Conservation (phyloP, 768 basidiomycete genomes). For the Lyophyllum atratum region DNA sequence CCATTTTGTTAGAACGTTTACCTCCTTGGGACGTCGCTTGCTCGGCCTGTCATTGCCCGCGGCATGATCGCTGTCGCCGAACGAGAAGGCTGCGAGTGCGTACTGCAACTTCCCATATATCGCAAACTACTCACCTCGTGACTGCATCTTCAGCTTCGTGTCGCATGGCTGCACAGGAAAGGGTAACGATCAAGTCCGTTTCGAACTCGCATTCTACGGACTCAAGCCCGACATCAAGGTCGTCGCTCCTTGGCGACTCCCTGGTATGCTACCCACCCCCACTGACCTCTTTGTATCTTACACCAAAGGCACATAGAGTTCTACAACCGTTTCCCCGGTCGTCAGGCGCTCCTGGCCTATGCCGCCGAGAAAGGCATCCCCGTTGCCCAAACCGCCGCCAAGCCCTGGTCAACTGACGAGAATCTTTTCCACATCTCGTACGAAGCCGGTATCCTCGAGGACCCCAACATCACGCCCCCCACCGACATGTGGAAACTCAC, state of each 20-base stretch:
- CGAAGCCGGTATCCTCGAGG: conserved; percentile 98
- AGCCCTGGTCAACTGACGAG: conserved; percentile 99
- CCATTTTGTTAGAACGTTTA: conserved; percentile 74
- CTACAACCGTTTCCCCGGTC: conserved; percentile 96
- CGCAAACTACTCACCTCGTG: neutral
- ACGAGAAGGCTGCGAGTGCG: conserved; percentile 93
- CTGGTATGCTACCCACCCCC: conserved; percentile 53
- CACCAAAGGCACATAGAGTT: conserved; percentile 57
- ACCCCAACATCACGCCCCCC: conserved; percentile 93
- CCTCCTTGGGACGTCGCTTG: conserved; percentile 95
- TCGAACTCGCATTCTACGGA: conserved; percentile 98
- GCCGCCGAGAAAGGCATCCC: conserved; percentile 89
- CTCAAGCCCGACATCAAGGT: conserved; percentile 99
- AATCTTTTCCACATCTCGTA: conserved; percentile 99
- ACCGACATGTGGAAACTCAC: conserved; percentile 99
- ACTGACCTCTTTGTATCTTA: neutral
- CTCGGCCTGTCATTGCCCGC: conserved; percentile 97
- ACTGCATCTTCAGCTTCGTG: conserved; percentile 64
- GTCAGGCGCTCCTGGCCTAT: conserved; percentile 88
- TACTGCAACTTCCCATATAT: conserved; percentile 4
- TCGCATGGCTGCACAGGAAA: conserved; percentile 99
- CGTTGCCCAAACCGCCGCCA: conserved; percentile 91
- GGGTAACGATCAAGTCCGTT: conserved; percentile 99
- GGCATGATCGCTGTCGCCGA: conserved; percentile 97
- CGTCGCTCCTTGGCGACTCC: conserved; percentile 96